A percentile compares a stretch with the other conserved stretches of the same genome.
Evolutionary conservation across 75 land plant genomes (phyloP).

Genomic region (Selaginella tamariscina): DNA sequence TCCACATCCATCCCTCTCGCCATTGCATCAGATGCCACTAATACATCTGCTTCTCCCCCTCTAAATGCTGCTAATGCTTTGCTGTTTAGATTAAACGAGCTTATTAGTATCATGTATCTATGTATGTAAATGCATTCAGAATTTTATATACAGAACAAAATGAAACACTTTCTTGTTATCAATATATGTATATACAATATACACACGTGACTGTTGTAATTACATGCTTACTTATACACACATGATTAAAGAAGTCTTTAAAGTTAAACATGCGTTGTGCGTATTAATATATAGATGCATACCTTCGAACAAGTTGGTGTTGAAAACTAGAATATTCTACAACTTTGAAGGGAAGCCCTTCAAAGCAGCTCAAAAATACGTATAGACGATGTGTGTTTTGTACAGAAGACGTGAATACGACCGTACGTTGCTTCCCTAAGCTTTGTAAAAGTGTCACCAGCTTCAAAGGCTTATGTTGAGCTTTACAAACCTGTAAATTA

Average conservation of each 20-base stretch:
- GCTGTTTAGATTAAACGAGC: conserved; percentile 28
- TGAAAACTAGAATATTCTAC: conserved; percentile 76
- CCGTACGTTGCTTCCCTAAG: conserved; percentile 48
- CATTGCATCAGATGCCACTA: conserved; percentile 88
- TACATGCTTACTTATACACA: neutral
- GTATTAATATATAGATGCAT: conserved; percentile 8
- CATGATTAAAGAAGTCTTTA: neutral
- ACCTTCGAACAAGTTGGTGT: conserved; percentile 70
- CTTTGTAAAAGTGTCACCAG: conserved; percentile 53
- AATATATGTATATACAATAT: too few relatives aligned
- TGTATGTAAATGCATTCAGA: too few relatives aligned
- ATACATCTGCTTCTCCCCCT: conserved; percentile 57
- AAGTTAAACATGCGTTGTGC: neutral
- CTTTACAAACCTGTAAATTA: conserved; percentile 47
- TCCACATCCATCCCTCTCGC: conserved; percentile 99
- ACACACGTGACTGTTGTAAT: neutral
- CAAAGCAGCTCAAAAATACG: conserved; percentile 48
- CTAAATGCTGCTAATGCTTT: conserved; percentile 60
- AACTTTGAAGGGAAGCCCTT: conserved; percentile 32
- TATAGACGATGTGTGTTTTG: conserved; percentile 56
- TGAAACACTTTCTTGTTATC: too few relatives aligned
- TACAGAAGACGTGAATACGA: conserved; percentile 83
- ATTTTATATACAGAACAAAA: too few relatives aligned
- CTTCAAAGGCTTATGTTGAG: conserved; percentile 52
- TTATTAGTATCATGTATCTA: neutral